Base-by-base conservation (phyloP, 108 stramenopile species). In the Aurantiochytrium sp. region DNA sequence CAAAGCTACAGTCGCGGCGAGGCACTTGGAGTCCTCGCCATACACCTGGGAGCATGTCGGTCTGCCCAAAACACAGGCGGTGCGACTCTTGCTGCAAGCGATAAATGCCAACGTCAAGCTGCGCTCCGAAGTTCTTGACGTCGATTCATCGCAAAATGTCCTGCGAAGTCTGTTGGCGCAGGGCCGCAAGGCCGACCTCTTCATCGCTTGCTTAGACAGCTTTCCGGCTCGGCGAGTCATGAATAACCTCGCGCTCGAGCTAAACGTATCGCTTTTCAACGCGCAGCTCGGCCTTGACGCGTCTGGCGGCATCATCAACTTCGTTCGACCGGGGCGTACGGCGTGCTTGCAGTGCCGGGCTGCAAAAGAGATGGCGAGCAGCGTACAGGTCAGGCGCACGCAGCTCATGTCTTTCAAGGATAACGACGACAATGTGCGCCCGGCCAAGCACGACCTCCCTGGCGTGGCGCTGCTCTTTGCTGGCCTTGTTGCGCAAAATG, bases 331-430 rank as follows among this genome's bases (percentile, higher is more conserved):
- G 6, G 73, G 73, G 12, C 39, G 45, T 12, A 81, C 73, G 3
- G 73, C 73, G 8, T 81, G 73, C 45, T n/a, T 81, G 39, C 42
- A 24, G 10, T 81, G 73, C 45, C 73, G 6, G 6, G 45, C 73
- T 81, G 73, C 73, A 48, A 81, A 48, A 81, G 73, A 81, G 21
- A 48, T 48, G 73, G 73, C 73, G 45, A 81, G 73, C 73, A 81
- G 42, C 6, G 17, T 81, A 12, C 73, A 81, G 2, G 8, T 27
- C 8, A 8, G 59, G 12, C 59, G 59, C 10, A 34, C 59, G 34
- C 59, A 65, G 8, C 10, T 15, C 8, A 65, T 0, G 6, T 65
- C 59, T 15, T 65, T 65, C 19, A 27, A 15, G 24, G 59, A 27
- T 12, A 2, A 10, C 27, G 12, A 65, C 24, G 0, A 65, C 19